These are phyloP conservation scores for Arthrinium puccinioides DNA, from an alignment of 2,329 filamentous ascomycete genomes.

Conservation along the genomic window DNA sequence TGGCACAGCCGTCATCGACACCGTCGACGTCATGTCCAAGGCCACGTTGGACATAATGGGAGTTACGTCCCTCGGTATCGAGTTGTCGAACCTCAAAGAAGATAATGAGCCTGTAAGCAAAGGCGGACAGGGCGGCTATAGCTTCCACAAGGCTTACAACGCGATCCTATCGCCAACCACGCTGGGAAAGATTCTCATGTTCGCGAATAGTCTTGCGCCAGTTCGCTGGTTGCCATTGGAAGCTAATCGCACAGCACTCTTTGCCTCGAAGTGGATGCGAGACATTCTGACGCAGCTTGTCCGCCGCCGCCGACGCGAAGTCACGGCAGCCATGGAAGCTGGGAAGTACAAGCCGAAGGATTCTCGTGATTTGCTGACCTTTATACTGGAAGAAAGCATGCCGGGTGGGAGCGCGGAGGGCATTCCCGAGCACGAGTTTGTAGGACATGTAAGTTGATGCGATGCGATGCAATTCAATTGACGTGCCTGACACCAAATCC, in stretches of 20 bases:
- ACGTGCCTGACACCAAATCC: too few relatives aligned
- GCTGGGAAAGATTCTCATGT: slow-evolving; percentile 6
- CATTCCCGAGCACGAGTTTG: slow-evolving; percentile 8
- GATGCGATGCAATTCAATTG: neutral
- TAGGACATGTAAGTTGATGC: slow-evolving; percentile 6
- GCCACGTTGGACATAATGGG: slow-evolving; percentile 10
- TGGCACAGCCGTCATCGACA: slow-evolving; percentile 6
- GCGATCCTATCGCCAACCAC: slow-evolving; percentile 4
- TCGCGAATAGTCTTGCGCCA: slow-evolving; percentile 8
- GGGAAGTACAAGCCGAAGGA: slow-evolving; percentile 4
- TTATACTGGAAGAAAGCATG: slow-evolving; percentile 10
- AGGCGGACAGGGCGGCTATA: neutral
- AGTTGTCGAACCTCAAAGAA: slow-evolving; percentile 5
- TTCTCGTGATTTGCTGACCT: slow-evolving; percentile 7
- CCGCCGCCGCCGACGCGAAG: neutral
- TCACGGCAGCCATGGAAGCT: neutral
- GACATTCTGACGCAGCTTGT: slow-evolving; percentile 3
- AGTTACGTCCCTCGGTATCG: slow-evolving; percentile 6
- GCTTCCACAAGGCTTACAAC: slow-evolving; percentile 9
- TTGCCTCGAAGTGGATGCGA: slow-evolving; percentile 8
- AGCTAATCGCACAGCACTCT: slow-evolving; percentile 8
- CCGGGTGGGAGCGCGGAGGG: slow-evolving; percentile 10
- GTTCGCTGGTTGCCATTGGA: slow-evolving; percentile 10
- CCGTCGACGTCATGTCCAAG: slow-evolving; percentile 6
- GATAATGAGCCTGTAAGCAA: too few relatives aligned